These are phyloP conservation scores for Ceratobasidium sp. DNA, from an alignment of 1,284 basidiomycete genomes.

Conservation along the genomic window DNA sequence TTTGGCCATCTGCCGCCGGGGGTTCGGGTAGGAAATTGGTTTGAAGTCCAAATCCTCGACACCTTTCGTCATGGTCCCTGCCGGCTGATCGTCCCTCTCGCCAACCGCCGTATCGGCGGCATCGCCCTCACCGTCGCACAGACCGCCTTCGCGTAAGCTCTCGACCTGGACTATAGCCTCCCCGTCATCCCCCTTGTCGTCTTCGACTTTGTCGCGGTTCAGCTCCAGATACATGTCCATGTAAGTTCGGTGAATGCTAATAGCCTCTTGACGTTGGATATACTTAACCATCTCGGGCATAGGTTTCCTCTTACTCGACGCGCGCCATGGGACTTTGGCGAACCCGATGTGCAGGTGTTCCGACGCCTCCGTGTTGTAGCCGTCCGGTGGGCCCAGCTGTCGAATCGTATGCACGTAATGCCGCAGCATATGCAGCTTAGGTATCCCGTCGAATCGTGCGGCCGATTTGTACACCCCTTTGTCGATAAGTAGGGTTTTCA, in stretches of 20 bases:
- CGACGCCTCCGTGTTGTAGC: slow-evolving; percentile 46
- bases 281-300: slow-evolving; percentile 14
- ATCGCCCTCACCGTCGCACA: neutral
- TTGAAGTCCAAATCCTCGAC: too few relatives aligned
- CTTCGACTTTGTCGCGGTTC: neutral
- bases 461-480: neutral
- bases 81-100: too few relatives aligned
- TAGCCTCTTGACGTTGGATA: slow-evolving; percentile 11
- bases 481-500: neutral
- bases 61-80: too few relatives aligned
- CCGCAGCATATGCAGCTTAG: slow-evolving; percentile 36
- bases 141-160: neutral
- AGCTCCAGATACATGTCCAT: slow-evolving; percentile 4
- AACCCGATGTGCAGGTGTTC: slow-evolving; percentile 43
- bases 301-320: slow-evolving; percentile 10
- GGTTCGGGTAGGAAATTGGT: slow-evolving; percentile 9
- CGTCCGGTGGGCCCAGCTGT: slow-evolving; percentile 42
- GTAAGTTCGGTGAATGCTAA: slow-evolving; percentile 10
- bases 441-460: slow-evolving; percentile 17
- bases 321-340: slow-evolving; percentile 15
- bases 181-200: neutral
- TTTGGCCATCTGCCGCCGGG: slow-evolving; percentile 2
- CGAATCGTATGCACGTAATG: slow-evolving; percentile 43
- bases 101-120: too few relatives aligned
- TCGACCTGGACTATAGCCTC: neutral